phyloP scores from a whole-genome alignment of 805 yeast genomes.

The Metschnikowia sp. region DNA sequence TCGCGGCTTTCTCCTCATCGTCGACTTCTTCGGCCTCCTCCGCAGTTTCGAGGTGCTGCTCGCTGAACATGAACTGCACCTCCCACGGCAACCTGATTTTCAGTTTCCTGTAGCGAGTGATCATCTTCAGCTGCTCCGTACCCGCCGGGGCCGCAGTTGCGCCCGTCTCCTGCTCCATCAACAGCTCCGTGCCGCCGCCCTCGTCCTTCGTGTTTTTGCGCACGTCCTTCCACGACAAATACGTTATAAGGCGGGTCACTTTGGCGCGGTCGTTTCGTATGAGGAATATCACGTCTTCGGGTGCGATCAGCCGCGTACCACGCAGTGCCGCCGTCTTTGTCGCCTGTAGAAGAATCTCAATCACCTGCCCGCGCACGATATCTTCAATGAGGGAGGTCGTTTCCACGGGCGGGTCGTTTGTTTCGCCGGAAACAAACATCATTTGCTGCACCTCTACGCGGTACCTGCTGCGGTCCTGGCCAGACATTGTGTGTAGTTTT shows the following conservation, averaged over 20 bases:
- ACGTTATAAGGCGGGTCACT: constrained; percentile 85
- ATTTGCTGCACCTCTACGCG: constrained; percentile 91
- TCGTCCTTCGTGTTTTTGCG: constrained; percentile 72
- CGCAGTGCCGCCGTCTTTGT: constrained; percentile 72
- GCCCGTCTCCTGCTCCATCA: constrained; percentile 47
- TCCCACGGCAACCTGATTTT: constrained; percentile 94
- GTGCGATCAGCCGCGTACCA: constrained; percentile 79
- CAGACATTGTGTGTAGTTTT: constrained; percentile 7
- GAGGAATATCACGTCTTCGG: constrained; percentile 90
- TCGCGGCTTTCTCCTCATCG: constrained; percentile 88
- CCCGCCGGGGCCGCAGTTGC: constrained; percentile 30
- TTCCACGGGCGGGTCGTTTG: constrained; percentile 89
- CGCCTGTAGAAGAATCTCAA: constrained; percentile 76
- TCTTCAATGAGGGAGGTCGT: constrained; percentile 93
- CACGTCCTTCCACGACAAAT: constrained; percentile 94
- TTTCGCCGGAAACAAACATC: constrained; percentile 98
- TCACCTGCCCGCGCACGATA: constrained; percentile 90
- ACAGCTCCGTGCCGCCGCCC: constrained; percentile 48
- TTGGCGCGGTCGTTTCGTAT: constrained; percentile 93
- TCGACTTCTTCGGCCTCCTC: constrained; percentile 62
- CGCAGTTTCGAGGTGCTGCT: constrained; percentile 75
- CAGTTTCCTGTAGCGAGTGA: constrained; percentile 60
- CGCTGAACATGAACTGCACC: constrained; percentile 86
- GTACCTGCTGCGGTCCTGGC: constrained; percentile 58
- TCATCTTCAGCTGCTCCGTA: constrained; percentile 40